Conservation (phyloP, 2,329 filamentous ascomycete genomes). For the Acrodontium crateriforme region DNA sequence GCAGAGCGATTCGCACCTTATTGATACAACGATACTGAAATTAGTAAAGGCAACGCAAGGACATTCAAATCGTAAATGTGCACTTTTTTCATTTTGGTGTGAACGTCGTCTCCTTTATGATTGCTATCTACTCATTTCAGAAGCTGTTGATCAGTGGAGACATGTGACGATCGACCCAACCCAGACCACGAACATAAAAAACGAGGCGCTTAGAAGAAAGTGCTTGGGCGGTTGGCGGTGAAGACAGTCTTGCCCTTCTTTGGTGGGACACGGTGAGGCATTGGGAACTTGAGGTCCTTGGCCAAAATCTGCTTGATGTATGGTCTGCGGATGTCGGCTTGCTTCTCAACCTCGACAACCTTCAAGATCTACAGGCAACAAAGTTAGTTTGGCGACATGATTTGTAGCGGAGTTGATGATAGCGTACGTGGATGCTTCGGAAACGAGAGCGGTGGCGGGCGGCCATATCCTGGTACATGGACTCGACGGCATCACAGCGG, state of each 20-base stretch:
- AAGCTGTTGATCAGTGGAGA: no score
- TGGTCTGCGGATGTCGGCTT: conserved; percentile 85
- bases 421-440: conserved; percentile 92
- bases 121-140: no score
- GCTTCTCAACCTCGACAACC: conserved; percentile 94
- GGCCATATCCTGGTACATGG: conserved; percentile 99
- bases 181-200: no score
- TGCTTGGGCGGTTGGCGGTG: conserved; percentile 82
- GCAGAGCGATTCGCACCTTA: no score
- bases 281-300: conserved; percentile 95
- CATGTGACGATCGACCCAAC: no score
- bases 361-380: conserved; percentile 64
- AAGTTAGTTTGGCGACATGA: conserved; percentile 2
- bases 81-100: no score
- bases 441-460: conserved; percentile 97
- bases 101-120: no score
- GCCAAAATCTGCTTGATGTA: conserved; percentile 98
- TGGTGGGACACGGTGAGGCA: conserved; percentile 89
- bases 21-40: no score
- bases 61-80: no score
- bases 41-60: no score
- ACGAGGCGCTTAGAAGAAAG: conserved; percentile 72
- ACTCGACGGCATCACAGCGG: conserved; percentile 85
- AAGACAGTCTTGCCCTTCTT: conserved; percentile 79
- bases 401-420: conserved; percentile 1